A percentile compares a stretch with the other conserved stretches of the same genome.
phyloP scores from a whole-genome alignment of 306 rosid species.

The Cyamopsis tetragonoloba region DNA sequence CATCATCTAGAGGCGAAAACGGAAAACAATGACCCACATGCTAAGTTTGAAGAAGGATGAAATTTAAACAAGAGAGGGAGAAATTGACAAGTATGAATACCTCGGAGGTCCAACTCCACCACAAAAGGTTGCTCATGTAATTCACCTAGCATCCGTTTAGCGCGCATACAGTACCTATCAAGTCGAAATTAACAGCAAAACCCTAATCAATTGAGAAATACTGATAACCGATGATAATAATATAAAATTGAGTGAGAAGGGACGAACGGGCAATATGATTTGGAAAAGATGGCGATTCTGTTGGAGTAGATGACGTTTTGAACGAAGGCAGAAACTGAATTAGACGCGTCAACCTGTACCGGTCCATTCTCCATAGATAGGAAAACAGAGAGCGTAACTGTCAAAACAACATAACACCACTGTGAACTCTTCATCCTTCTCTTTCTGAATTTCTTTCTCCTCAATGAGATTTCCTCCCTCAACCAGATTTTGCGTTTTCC shows the following conservation, averaged over 20 bases:
- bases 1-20: slow-evolving; percentile 56
- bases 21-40: background rate
- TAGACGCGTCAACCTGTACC: slow-evolving; percentile 37
- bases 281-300: slow-evolving; percentile 77
- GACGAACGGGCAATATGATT: slow-evolving; percentile 83
- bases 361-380: slow-evolving; percentile 22
- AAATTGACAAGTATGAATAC: slow-evolving; percentile 27
- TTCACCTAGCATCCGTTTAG: slow-evolving; percentile 68
- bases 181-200: background rate
- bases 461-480: no score
- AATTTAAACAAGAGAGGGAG: background rate
- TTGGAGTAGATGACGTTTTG: slow-evolving; percentile 80
- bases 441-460: no score
- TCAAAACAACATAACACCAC: background rate
- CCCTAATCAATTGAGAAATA: no score
- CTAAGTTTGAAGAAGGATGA: background rate
- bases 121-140: slow-evolving; percentile 67
- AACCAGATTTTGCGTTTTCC: background rate
- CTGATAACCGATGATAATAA: background rate
- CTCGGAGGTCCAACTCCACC: slow-evolving; percentile 87
- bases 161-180: slow-evolving; percentile 67
- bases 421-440: slow-evolving; percentile 22
- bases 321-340: slow-evolving; percentile 67
- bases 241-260: background rate
- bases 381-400: slow-evolving; percentile 8